Conservation (phyloP, 1,284 basidiomycete genomes). For the Ceraceosorus bombacis region DNA sequence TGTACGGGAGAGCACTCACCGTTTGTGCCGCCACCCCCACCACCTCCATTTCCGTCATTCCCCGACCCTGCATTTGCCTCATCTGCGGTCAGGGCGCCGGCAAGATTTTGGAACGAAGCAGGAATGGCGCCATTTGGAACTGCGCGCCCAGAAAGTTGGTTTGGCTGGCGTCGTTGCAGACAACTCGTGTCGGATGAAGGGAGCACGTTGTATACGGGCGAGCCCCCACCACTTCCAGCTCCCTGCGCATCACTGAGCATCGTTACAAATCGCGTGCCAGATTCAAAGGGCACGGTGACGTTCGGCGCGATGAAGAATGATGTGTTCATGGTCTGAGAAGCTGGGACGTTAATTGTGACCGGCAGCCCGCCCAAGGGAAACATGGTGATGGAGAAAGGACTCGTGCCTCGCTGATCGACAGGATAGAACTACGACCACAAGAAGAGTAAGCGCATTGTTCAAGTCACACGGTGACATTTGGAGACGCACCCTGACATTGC, state of each 20-base stretch:
- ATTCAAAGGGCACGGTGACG: slow-evolving; percentile 18
- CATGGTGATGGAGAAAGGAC: slow-evolving; percentile 29
- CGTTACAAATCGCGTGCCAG: slow-evolving; percentile 28
- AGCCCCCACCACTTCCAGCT: slow-evolving; percentile 24
- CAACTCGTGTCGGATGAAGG: slow-evolving; percentile 14
- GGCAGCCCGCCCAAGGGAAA: slow-evolving; percentile 22
- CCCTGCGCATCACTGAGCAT: slow-evolving; percentile 26
- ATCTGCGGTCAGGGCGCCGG: slow-evolving; percentile 22
- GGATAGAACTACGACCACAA: slow-evolving; percentile 21
- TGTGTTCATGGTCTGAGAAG: slow-evolving; percentile 17
- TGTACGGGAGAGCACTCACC: not conserved
- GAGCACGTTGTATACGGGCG: slow-evolving; percentile 21
- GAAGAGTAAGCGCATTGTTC: not conserved
- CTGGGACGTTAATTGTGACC: slow-evolving; percentile 22
- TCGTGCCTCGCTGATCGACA: slow-evolving; percentile 23
- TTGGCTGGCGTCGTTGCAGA: slow-evolving; percentile 12
- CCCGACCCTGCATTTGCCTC: not conserved
- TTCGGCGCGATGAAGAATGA: slow-evolving; percentile 21
- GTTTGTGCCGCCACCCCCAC: slow-evolving; percentile 8
- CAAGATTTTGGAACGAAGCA: slow-evolving; percentile 21
- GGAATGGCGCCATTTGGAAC: slow-evolving; percentile 18
- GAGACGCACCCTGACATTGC: not conserved
- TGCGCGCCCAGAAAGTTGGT: not conserved
- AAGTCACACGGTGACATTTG: not conserved
- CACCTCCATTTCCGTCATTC: not conserved